Evolutionary conservation across 768 basidiomycete species (phyloP).

Genomic region (Russula sp.): DNA sequence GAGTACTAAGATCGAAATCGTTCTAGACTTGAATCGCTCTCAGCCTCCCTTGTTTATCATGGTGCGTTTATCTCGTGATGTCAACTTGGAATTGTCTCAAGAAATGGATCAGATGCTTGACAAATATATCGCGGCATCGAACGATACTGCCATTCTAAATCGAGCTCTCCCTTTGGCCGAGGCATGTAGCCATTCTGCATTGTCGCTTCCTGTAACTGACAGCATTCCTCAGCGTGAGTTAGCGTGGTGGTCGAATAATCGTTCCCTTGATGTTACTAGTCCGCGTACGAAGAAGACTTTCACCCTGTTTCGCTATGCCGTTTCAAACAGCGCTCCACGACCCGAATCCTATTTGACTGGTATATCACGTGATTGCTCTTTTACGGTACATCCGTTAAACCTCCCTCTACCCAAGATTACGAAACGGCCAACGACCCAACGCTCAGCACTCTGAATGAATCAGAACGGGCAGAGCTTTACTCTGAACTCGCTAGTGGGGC

Average conservation of each 20-base stretch:
- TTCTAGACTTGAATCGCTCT: conserved; percentile 77
- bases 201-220: neutral
- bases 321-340: conserved; percentile 80
- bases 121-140: conserved; percentile 71
- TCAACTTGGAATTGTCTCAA: neutral
- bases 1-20: neutral
- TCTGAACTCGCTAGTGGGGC: conserved; percentile 86
- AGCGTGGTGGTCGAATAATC: conserved; percentile 76
- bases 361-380: conserved; percentile 34
- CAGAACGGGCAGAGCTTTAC: conserved; percentile 64
- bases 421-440: conserved; percentile 66
- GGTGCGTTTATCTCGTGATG: conserved; percentile 39
- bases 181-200: conserved; percentile 39
- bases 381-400: neutral
- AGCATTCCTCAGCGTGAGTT: conserved; percentile 59
- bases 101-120: conserved; percentile 65
- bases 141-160: conserved; percentile 69
- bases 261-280: conserved; percentile 62
- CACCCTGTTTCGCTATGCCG: conserved; percentile 68
- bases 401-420: conserved; percentile 54
- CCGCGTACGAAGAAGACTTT: conserved; percentile 68
- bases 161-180: conserved; percentile 86
- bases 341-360: conserved; percentile 79
- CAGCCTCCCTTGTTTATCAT: conserved; percentile 89
- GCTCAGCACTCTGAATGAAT: conserved; percentile 54